These are phyloP conservation scores for Magnusiomyces sp. DNA, from an alignment of 1,139 yeast species.

Conservation along the genomic window DNA sequence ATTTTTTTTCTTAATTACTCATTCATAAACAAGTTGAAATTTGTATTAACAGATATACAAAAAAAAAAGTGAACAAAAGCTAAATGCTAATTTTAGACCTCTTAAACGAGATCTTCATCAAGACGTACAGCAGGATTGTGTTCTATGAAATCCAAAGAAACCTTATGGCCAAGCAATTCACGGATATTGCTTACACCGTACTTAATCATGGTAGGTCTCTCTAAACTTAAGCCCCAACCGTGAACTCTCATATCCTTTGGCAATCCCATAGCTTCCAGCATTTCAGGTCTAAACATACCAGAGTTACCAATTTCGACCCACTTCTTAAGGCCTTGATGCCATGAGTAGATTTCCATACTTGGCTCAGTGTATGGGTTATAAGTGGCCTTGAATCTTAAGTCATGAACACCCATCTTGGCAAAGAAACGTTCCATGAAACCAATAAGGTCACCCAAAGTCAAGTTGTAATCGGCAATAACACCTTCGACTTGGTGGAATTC, in stretches of 20 bases:
- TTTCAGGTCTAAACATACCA: conserved; percentile 99
- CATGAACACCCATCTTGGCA: conserved; percentile 92
- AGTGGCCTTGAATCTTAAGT: conserved; percentile 94
- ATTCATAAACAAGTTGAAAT: not conserved
- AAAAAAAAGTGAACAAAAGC: not conserved
- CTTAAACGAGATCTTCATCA: conserved; percentile 53
- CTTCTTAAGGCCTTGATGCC: conserved; percentile 87
- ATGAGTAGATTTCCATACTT: conserved; percentile 93
- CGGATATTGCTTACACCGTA: conserved; percentile 93
- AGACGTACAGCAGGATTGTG: conserved; percentile 96
- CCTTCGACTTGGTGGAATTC: conserved; percentile 99
- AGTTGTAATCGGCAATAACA: conserved; percentile 91
- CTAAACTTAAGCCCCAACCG: conserved; percentile 97
- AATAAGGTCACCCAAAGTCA: conserved; percentile 91
- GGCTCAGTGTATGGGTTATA: conserved; percentile 99
- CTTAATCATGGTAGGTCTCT: conserved; percentile 98
- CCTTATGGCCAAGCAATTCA: conserved; percentile 92
- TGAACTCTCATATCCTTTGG: conserved; percentile 89
- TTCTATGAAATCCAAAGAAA: conserved; percentile 85
- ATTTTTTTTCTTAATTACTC: not conserved
- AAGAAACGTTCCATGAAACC: conserved; percentile 98
- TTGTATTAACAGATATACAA: not conserved
- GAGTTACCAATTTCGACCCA: conserved; percentile 99
- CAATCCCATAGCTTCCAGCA: conserved; percentile 96
- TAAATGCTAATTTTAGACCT: not conserved